Conservation (phyloP, 805 yeast species). For the Komagataella ulmi region DNA sequence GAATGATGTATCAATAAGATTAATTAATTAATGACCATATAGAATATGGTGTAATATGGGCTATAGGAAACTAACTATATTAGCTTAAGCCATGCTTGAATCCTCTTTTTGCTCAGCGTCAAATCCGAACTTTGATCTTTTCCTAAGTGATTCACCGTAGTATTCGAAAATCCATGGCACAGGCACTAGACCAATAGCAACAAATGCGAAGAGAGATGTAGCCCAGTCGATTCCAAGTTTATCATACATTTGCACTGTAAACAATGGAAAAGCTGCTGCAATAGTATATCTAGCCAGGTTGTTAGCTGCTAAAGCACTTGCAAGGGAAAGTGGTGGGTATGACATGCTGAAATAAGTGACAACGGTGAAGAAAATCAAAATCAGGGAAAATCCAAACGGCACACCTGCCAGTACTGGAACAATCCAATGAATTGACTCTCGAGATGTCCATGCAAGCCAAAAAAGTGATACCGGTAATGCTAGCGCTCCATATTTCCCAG, state of each 20-base stretch:
- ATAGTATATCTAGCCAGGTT: constrained; percentile 62
- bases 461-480: constrained; percentile 56
- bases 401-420: constrained; percentile 67
- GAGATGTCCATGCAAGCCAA: constrained; percentile 77
- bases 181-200: constrained; percentile 58
- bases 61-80: neutral
- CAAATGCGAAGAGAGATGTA: constrained; percentile 47
- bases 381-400: constrained; percentile 64
- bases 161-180: constrained; percentile 58
- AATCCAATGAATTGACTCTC: constrained; percentile 55
- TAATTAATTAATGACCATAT: neutral
- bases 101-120: constrained; percentile 6
- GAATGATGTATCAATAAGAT: neutral
- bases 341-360: constrained; percentile 57
- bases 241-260: constrained; percentile 73
- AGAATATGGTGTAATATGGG: neutral
- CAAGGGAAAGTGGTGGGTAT: constrained; percentile 65
- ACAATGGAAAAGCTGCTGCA: constrained; percentile 75
- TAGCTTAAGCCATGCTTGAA: neutral
- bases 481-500: constrained; percentile 56
- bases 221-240: constrained; percentile 74
- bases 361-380: constrained; percentile 58
- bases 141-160: constrained; percentile 47
- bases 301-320: constrained; percentile 86
- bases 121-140: constrained; percentile 43